A percentile compares a stretch with the other conserved stretches of the same genome.
Conservation (phyloP, 2,329 filamentous ascomycete genomes). For the Ascochyta rabiei region DNA sequence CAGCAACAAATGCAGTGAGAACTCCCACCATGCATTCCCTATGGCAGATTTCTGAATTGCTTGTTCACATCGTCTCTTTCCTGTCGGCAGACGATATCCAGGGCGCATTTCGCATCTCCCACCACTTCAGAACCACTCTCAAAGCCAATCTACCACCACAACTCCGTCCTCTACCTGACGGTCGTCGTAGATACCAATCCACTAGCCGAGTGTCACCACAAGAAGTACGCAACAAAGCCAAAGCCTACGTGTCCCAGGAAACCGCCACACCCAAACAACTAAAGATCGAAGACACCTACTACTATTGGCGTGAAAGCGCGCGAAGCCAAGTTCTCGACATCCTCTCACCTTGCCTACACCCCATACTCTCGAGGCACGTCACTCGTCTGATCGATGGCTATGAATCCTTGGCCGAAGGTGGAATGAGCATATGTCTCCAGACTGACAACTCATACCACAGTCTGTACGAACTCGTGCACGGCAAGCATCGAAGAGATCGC, state of each 20-base stretch:
- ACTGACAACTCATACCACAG: not conserved
- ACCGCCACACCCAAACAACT: not conserved
- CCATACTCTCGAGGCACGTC: not conserved
- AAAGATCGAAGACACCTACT: conserved; percentile 14
- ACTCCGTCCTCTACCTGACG: conserved; percentile 12
- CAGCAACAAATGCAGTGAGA: not conserved
- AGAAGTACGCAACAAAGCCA: not conserved
- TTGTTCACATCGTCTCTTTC: conserved; percentile 17
- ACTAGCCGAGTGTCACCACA: not conserved
- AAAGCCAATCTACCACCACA: conserved; percentile 17
- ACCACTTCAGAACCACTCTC: conserved; percentile 9
- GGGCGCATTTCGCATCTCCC: conserved; percentile 8
- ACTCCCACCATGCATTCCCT: conserved; percentile 16
- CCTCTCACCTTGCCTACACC: conserved; percentile 15
- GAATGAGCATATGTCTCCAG: not conserved
- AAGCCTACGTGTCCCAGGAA: not conserved
- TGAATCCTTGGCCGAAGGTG: not conserved
- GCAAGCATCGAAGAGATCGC: not conserved
- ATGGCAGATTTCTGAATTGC: conserved; percentile 23
- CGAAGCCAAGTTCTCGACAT: conserved; percentile 5
- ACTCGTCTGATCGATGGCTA: conserved; percentile 1
- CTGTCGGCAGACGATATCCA: conserved; percentile 7
- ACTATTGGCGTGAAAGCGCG: conserved; percentile 18
- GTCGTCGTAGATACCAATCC: not conserved
- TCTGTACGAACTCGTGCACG: not conserved